Conservation (phyloP, 176 grass and related monocot genomes). For the Juncus effusus region DNA sequence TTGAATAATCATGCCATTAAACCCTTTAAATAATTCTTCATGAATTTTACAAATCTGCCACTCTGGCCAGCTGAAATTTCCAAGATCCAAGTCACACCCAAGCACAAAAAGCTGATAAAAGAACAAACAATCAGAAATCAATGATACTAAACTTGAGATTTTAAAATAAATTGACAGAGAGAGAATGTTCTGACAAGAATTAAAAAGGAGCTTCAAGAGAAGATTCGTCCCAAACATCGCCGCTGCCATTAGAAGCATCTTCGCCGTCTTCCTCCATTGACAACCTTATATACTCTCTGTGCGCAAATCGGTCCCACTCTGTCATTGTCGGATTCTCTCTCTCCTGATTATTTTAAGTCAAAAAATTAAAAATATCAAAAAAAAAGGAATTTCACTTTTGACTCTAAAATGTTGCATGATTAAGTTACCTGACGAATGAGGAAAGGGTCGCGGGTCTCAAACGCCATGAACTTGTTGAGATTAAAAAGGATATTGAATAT, state of each 20-base stretch:
- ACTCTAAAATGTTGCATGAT: conserved; percentile 1
- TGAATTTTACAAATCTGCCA: conserved; percentile 45
- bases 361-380: conserved; percentile 14
- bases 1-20: conserved; percentile 17
- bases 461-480: conserved; percentile 99
- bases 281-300: conserved; percentile 95
- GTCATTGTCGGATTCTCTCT: conserved; percentile 95
- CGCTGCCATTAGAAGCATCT: conserved; percentile 99
- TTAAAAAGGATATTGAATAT: conserved; percentile 99
- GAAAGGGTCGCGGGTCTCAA: conserved; percentile 97
- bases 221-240: conserved; percentile 98
- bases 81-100: conserved; percentile 38
- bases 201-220: conserved; percentile 89
- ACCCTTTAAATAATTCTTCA: conserved; percentile 35
- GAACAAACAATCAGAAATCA: background rate
- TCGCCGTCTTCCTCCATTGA: conserved; percentile 99
- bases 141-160: background rate
- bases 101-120: conserved; percentile 36
- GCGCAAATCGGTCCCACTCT: conserved; percentile 98
- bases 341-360: conserved; percentile 46
- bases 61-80: conserved; percentile 35
- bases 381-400: conserved; percentile 18
- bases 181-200: conserved; percentile 32
- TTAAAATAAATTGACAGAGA: background rate
- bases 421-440: conserved; percentile 88